These are phyloP conservation scores for Tuber calosporum DNA, from an alignment of 495 filamentous ascomycete genomes.

Conservation along the genomic window DNA sequence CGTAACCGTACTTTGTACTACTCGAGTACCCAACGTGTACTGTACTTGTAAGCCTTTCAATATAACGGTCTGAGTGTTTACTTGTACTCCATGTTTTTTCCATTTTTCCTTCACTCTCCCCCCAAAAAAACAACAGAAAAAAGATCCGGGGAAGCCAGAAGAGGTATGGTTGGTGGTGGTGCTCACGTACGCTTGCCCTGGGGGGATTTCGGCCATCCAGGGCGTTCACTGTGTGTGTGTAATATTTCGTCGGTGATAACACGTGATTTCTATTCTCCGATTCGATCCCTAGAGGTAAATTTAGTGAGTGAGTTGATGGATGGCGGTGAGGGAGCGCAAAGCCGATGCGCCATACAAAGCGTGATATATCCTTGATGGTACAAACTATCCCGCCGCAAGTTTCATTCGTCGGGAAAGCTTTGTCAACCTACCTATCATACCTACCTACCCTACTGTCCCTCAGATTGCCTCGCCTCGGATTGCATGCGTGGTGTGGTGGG, in stretches of 20 bases:
- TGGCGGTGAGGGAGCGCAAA: not conserved
- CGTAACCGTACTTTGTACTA: not conserved
- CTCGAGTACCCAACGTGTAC: no score
- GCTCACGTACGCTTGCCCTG: not conserved
- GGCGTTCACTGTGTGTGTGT: not conserved
- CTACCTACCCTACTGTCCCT: no score
- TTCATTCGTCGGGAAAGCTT: not conserved
- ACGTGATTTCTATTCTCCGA: not conserved
- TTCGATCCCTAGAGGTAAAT: not conserved
- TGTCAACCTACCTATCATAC: no score
- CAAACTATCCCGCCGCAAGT: not conserved
- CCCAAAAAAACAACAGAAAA: not conserved
- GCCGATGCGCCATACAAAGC: not conserved
- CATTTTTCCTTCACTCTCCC: not conserved
- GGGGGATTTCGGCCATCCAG: not conserved
- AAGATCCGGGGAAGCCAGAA: no score
- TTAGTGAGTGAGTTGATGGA: not conserved
- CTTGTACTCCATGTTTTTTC: not conserved
- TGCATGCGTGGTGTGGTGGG: no score
- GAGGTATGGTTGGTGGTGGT: not conserved
- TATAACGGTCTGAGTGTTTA: not conserved
- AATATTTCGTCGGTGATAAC: not conserved
- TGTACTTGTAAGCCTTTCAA: not conserved
- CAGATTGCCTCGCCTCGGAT: not conserved
- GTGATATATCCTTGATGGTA: not conserved